Conservation (phyloP, 331 rosid genomes). For the Rhamnella rubrinervis region DNA sequence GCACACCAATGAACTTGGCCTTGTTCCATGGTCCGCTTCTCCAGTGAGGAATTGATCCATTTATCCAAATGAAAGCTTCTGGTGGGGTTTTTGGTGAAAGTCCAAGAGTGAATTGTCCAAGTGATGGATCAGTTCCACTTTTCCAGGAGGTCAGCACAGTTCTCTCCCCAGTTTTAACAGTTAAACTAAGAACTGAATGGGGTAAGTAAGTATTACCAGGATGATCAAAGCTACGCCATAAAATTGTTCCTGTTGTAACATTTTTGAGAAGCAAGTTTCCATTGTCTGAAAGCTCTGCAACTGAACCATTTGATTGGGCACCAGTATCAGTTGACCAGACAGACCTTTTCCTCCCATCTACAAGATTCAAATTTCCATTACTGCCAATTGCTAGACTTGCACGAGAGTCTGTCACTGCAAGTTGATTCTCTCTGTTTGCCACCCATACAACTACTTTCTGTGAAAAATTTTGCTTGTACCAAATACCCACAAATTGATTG, state of each 20-base stretch:
- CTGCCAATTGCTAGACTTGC: not conserved
- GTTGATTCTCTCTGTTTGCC: conserved; percentile 18
- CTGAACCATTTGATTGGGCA: not conserved
- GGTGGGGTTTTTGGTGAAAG: not conserved
- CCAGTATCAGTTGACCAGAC: conserved; percentile 15
- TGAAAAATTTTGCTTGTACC: conserved; percentile 16
- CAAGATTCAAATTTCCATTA: conserved; percentile 20
- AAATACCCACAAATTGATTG: conserved; percentile 13
- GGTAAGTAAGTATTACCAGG: conserved; percentile 9
- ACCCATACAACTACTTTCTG: conserved; percentile 19
- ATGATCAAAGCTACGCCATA: conserved; percentile 13
- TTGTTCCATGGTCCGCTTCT: conserved; percentile 22
- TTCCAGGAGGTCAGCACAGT: conserved; percentile 17
- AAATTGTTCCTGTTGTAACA: not conserved
- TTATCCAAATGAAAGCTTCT: conserved; percentile 10
- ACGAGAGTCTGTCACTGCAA: not conserved
- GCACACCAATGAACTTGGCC: conserved; percentile 12
- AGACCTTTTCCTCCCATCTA: not conserved
- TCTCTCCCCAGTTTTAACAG: not conserved
- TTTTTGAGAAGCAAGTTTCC: conserved; percentile 19
- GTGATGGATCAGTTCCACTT: conserved; percentile 16
- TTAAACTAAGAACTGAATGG: not conserved
- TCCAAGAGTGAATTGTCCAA: conserved; percentile 1
- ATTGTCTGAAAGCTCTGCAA: conserved; percentile 3
- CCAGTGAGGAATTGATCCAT: conserved; percentile 7